A percentile compares a stretch with the other conserved stretches of the same genome.
These are phyloP conservation scores for Verticillium nubilum DNA, from an alignment of 2,329 filamentous ascomycete species.

Conservation along the genomic window DNA sequence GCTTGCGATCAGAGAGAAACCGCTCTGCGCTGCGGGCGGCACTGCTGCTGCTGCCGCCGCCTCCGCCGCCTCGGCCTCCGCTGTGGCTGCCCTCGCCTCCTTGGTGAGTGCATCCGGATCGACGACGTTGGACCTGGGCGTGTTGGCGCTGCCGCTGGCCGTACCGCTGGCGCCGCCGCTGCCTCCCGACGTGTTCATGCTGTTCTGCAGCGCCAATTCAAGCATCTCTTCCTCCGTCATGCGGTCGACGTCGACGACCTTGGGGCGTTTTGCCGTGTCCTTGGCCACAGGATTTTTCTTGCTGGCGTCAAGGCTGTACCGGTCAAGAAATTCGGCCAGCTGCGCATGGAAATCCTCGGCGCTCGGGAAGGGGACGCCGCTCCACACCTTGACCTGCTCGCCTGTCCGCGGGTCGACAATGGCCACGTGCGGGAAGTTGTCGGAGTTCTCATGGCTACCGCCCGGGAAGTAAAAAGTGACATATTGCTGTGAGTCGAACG, in stretches of 20 bases:
- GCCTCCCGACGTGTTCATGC: constrained; percentile 51
- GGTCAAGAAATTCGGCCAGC: constrained; percentile 91
- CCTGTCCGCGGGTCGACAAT: constrained; percentile 94
- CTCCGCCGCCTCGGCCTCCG: constrained; percentile 16
- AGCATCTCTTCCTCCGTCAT: constrained; percentile 99
- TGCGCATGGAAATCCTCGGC: constrained; percentile 82
- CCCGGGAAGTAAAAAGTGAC: constrained; percentile 81
- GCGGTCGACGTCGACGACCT: constrained; percentile 69
- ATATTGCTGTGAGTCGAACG: constrained; percentile 72
- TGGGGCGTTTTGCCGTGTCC: constrained; percentile 63
- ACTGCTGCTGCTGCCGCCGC: constrained; percentile 32
- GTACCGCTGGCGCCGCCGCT: neutral
- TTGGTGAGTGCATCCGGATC: constrained; percentile 90
- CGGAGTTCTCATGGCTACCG: constrained; percentile 68
- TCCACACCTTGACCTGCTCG: constrained; percentile 96
- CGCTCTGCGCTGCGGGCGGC: constrained; percentile 19
- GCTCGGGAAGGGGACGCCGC: constrained; percentile 71
- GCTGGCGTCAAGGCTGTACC: constrained; percentile 82
- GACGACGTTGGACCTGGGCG: constrained; percentile 48
- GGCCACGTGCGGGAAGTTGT: constrained; percentile 91
- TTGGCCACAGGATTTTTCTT: constrained; percentile 91
- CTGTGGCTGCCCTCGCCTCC: constrained; percentile 36
- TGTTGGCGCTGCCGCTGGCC: constrained; percentile 25
- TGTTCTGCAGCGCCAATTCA: constrained; percentile 87
- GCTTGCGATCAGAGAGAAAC: constrained; percentile 68